Base-by-base conservation (phyloP, 1,284 basidiomycete genomes). In the Rhizoctonia solani region DNA sequence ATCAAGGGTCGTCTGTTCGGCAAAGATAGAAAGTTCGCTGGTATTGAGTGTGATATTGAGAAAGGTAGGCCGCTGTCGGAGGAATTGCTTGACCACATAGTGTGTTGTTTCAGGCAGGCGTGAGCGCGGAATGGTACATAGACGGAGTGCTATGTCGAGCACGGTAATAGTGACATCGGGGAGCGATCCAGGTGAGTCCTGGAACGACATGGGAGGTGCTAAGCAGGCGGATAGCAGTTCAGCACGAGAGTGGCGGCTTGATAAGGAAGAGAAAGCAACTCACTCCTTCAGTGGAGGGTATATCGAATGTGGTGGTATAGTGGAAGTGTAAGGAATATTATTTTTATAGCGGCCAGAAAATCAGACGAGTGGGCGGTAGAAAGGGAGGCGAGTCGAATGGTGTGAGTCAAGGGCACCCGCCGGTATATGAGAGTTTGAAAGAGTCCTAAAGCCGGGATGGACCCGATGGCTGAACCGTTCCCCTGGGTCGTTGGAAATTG, bases 41-140 rank as follows among this genome's bases (percentile, higher is more conserved):
- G 88, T 84, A 73, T 90, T 90, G 77, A 83, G 87, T 54, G 88
- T 89, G 70, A 90, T 81, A 74, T 87, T 90, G 74, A 90, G 80
- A 74, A 90, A 90, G 9, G 80, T 80, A 14, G 86, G 85, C 70
- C 79, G 80, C 2, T 86, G 86, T 39, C 83, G 83, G 53, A 90
- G 83, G 69, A 90, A 83, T 75, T 88, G 87, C 68, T 83, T 83
- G 70, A 90, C 81, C 72, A 90, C 76, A 53, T 83, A 84, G 69
- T 86, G 83, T 4, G 83, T 83, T 68, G 89, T 79, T 11, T 81
- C 77, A 25, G 79, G 74, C 25, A 89, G 81, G 66, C 88, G 84
- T 25, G 82, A 80, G 67, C 87, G 85, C 66, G 88, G 87, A 68
- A 90, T 83, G 73, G 86, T 87, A 66, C 88, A 84, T 72, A 90